These are phyloP conservation scores for Lipomyces kockii DNA, from an alignment of 805 yeast species.

Conservation along the genomic window DNA sequence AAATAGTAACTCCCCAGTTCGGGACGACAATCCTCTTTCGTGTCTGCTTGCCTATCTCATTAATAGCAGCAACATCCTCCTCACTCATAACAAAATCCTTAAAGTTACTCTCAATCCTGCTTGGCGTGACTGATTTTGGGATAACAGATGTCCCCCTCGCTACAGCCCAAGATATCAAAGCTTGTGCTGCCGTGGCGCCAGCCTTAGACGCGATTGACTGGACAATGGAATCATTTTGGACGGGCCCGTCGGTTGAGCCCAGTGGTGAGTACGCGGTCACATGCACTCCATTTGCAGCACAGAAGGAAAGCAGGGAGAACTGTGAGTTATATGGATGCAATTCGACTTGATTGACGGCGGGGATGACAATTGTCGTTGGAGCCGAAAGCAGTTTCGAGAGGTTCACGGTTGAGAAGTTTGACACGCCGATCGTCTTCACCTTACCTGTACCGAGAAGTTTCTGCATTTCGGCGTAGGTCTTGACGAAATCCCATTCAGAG, in stretches of 20 bases:
- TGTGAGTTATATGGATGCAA: slow-evolving; percentile 75
- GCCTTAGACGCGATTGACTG: slow-evolving; percentile 61
- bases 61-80: slow-evolving; percentile 50
- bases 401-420: slow-evolving; percentile 59
- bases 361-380: slow-evolving; percentile 52
- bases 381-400: slow-evolving; percentile 20
- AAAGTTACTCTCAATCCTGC: slow-evolving; percentile 56
- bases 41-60: slow-evolving; percentile 18
- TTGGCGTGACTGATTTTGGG: slow-evolving; percentile 70
- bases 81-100: slow-evolving; percentile 48
- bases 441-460: slow-evolving; percentile 56
- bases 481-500: slow-evolving; percentile 47
- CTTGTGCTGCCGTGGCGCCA: slow-evolving; percentile 54
- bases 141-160: slow-evolving; percentile 62
- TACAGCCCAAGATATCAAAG: slow-evolving; percentile 61
- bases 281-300: slow-evolving; percentile 56
- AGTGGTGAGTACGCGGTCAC: slow-evolving; percentile 80
- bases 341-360: slow-evolving; percentile 77
- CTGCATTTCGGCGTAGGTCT: slow-evolving; percentile 70
- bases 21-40: slow-evolving; percentile 20
- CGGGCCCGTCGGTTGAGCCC: slow-evolving; percentile 51
- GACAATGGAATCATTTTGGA: slow-evolving; percentile 53
- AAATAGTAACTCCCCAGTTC: slow-evolving; percentile 20
- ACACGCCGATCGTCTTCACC: slow-evolving; percentile 72
- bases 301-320: slow-evolving; percentile 57